Evolutionary conservation across 208 protist species (phyloP).

Genomic region (Acanthamoeba royreba): DNA sequence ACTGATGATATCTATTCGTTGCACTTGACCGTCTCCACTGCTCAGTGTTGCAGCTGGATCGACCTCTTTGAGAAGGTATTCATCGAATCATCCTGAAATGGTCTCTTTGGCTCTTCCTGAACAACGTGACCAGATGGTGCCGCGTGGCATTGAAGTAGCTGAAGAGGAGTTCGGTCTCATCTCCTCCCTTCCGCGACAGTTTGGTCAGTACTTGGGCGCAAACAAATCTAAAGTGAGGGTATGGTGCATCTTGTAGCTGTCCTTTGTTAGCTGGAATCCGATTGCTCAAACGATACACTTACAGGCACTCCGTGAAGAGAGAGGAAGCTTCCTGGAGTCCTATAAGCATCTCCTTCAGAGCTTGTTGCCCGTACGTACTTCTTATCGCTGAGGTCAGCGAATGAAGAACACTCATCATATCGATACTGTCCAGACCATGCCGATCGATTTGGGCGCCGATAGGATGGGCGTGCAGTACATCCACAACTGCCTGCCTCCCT

Average conservation of each 20-base stretch:
- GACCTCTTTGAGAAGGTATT: slow-evolving; percentile 60
- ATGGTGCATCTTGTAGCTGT: too few species aligned
- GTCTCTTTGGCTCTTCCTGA: not conserved
- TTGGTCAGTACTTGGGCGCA: not conserved
- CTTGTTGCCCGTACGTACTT: not conserved
- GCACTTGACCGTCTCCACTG: slow-evolving; percentile 91
- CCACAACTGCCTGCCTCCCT: not conserved
- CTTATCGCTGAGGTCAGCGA: not conserved
- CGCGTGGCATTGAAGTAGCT: not conserved
- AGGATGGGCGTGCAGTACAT: not conserved
- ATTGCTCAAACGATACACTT: not conserved
- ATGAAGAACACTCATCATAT: not conserved
- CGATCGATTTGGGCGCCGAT: not conserved
- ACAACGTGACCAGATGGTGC: not conserved
- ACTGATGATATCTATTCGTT: slow-evolving; percentile 77
- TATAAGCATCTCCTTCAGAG: not conserved
- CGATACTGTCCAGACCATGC: not conserved
- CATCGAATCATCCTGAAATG: not conserved
- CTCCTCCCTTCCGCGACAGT: not conserved
- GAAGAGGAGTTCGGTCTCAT: not conserved
- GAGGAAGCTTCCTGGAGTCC: not conserved
- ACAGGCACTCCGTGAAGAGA: not conserved
- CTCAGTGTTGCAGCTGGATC: slow-evolving; percentile 73
- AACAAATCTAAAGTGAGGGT: not conserved
- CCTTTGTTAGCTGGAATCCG: too few species aligned